Evolutionary conservation across 176 grass and related monocot genomes (phyloP).

Genomic region (Oropetium thomaeum): DNA sequence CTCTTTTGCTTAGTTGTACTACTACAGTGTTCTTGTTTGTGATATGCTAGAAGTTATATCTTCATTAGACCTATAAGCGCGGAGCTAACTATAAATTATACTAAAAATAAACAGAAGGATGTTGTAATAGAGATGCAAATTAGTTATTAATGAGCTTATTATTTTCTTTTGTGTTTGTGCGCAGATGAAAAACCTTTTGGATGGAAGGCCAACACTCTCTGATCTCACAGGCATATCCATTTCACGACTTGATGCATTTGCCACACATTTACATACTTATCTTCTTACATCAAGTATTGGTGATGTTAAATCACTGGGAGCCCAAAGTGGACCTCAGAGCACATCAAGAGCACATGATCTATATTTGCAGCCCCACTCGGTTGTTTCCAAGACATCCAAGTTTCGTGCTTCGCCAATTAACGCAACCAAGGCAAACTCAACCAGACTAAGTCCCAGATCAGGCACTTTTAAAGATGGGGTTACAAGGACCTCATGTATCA

Average conservation of each 20-base stretch:
- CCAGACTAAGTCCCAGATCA: conserved; percentile 67
- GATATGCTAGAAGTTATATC: conserved; percentile 1
- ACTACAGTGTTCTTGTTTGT: background rate
- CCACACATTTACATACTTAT: conserved; percentile 70
- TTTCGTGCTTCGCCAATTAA: conserved; percentile 30
- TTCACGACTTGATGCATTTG: conserved; percentile 74
- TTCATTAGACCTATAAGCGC: background rate
- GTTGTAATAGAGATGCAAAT: background rate
- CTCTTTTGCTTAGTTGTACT: background rate
- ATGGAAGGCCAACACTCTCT: conserved; percentile 62
- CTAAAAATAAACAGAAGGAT: background rate
- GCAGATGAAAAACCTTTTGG: conserved; percentile 92
- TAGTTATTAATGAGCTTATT: conserved; percentile 10
- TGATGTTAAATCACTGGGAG: conserved; percentile 53
- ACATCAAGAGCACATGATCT: conserved; percentile 28
- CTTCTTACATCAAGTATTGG: conserved; percentile 60
- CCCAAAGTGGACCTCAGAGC: conserved; percentile 18
- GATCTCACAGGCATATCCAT: conserved; percentile 83
- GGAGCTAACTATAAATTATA: background rate
- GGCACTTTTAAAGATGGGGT: conserved; percentile 78
- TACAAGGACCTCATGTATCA: conserved; percentile 42
- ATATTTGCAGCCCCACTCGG: conserved; percentile 40
- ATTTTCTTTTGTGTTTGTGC: conserved; percentile 12
- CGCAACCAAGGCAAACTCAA: conserved; percentile 36
- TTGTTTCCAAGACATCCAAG: conserved; percentile 44